Base-by-base conservation (phyloP, 768 basidiomycete genomes). In the Tricholomella constricta region DNA sequence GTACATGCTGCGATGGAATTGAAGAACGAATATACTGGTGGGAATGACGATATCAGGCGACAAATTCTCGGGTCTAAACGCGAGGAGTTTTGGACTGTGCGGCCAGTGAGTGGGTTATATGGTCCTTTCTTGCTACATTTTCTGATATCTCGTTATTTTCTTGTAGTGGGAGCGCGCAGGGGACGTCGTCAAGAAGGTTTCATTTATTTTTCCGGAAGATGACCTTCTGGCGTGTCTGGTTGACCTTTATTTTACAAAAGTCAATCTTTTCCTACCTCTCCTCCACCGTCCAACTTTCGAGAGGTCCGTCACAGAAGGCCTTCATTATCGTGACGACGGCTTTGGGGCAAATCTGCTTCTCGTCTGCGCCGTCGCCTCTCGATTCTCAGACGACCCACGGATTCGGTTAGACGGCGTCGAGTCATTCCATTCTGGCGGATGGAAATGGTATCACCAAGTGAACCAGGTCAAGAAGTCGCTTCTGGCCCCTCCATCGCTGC, bases 281-380 rank as follows among this genome's bases (percentile, higher is more conserved):
- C 73, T 96, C 4, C 91, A 94, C 59, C 79, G 84, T 3, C 84
- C 83, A 0, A 81, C 81, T 4, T 91, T 94, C 58, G 77, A 85
- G 34, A 70, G 72, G 20, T 70, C 74, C 15, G 59, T 86, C 20
- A 60, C 57, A 1, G 75, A 79, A 4, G 78, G 78, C 0, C 60
- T 83, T 2, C 83, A 90, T 60, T 63, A 74, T 15, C 66, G 59
- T 1, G 75, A 89, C 49, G 48, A 73, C 0, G 61, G 71, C 0
- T 91, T 94, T 62, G 81, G 76, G 0, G 68, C 78, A 1, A 78
- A 81, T 0, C 78, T 90, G 22, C 72, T 93, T 5, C 74, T 90
- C 1, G 80, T 91, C 0, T 91, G 88, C 62, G 89, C 92, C 0
- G 72, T 83, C 17, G 91, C 78, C 2, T 73, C 88, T 1, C 78